Evolutionary conservation across 2,329 filamentous ascomycete genomes (phyloP).

Genomic region (Neoarthrinium moseri): DNA sequence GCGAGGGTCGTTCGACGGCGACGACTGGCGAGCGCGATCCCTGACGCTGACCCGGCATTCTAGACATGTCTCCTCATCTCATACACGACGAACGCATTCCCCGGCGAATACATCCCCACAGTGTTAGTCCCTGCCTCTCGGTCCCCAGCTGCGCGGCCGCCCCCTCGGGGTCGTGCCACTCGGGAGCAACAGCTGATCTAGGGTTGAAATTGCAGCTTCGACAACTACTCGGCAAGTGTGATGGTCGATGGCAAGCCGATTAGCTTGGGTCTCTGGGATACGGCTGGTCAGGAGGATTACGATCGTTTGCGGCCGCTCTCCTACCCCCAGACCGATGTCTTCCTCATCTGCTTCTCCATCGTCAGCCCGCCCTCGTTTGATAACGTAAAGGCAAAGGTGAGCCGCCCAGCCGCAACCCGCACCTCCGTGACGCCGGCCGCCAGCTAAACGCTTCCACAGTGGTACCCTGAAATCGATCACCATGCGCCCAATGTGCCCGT

Average conservation of each 20-base stretch:
- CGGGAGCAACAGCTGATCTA: not conserved
- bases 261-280: slow-evolving; percentile 97
- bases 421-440: too few relatives aligned
- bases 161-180: not conserved
- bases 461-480: slow-evolving; percentile 96
- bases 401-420: slow-evolving; percentile 19
- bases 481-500: slow-evolving; percentile 94
- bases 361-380: slow-evolving; percentile 97
- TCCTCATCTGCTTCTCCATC: slow-evolving; percentile 97
- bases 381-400: slow-evolving; percentile 97
- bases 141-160: not conserved
- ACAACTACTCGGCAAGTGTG: slow-evolving; percentile 98
- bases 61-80: slow-evolving; percentile 99
- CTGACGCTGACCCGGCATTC: slow-evolving; percentile 25
- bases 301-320: slow-evolving; percentile 91
- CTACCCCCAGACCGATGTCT: slow-evolving; percentile 97
- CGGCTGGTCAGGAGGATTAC: slow-evolving; percentile 97
- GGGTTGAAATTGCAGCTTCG: slow-evolving; percentile 62
- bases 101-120: slow-evolving; percentile 99
- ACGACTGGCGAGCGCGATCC: slow-evolving; percentile 6
- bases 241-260: slow-evolving; percentile 99
- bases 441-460: slow-evolving; percentile 50
- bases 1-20: too few relatives aligned
- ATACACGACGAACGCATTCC: slow-evolving; percentile 98
- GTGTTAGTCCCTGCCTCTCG: slow-evolving; percentile 61